phyloP scores from a whole-genome alignment of 306 rosid genomes.

The Carpinus fangiana region DNA sequence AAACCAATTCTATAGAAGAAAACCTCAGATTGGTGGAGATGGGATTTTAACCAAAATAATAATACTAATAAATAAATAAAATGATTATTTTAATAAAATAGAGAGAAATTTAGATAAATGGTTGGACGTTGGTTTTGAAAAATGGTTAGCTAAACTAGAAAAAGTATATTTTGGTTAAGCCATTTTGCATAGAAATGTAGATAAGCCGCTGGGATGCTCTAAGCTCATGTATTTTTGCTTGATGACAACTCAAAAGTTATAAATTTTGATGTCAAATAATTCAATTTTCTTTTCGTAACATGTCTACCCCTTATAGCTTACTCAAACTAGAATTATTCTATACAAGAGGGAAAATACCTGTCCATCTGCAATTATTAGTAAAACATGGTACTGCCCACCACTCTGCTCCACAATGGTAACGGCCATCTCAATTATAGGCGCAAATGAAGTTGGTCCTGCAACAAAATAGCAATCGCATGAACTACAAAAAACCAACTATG shows the following conservation, averaged over 20 bases:
- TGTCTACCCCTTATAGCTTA: constrained; percentile 6
- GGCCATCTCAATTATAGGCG: constrained; percentile 92
- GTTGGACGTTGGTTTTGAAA: no score
- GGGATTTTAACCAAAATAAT: no score
- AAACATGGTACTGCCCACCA: constrained; percentile 77
- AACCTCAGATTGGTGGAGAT: no score
- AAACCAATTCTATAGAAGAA: no score
- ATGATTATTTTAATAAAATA: no score
- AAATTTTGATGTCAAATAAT: background rate
- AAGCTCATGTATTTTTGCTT: background rate
- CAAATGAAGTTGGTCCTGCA: constrained; percentile 94
- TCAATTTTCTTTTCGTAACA: background rate
- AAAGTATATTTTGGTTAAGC: no score
- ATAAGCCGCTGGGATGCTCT: background rate
- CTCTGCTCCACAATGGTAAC: constrained; percentile 92
- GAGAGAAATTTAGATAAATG: no score
- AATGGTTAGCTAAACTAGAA: no score
- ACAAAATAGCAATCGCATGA: constrained; percentile 20
- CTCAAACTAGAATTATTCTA: background rate
- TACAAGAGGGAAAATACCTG: constrained; percentile 57
- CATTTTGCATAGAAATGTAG: no score
- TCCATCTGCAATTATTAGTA: constrained; percentile 83
- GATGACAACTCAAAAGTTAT: background rate
- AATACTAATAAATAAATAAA: no score
- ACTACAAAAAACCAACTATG: background rate